Base-by-base conservation (phyloP, 192 early-diverging fungal species). In the Oehlia diaphana region DNA sequence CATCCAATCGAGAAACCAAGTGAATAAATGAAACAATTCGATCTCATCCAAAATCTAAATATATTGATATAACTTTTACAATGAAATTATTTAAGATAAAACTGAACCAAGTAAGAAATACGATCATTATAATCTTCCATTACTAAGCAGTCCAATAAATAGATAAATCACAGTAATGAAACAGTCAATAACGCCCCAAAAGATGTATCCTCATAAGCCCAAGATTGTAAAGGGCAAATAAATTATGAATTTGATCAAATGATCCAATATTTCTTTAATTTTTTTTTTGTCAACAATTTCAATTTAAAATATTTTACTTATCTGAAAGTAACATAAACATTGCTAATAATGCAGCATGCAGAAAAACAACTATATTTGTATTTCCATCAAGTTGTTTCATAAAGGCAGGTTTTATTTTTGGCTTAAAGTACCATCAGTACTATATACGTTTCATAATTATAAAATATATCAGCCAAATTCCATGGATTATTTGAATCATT, bases 401-500 rank as follows among this genome's bases (percentile, higher is more conserved):
- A 47, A 61, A 44, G 8, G 42, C 8, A 44, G 42, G 9, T 4
- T 7, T 12, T 33, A 12, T 10, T 2, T 74, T 50, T 58, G 14
- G 31, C 4, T 58, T 35, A 53, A 16, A 50, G 72, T 58, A 58
- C 50, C 72, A 74, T 74, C 23, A 13, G 28, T 0, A 28, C 47
- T 16, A 0, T 26, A 26, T 26, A 26, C 9, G 7, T 35, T n/a
- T 9, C 16, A 53, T 50, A 19, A 19, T 21, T 37, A 37, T 37
- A 37, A 5, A 37, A 53, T 53, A 2, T 4, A 26, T 74, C 72
- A 26, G 49, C 3, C 9, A 74, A n/a, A 26, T 4, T 50, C 72
- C 72, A 74, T 16, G 50, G 50, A 74, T 74, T 74, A 74, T 74
- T 74, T 74, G 72, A 26, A 61, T 74, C 72, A 53, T 74, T n/a